Conservation (phyloP, 2,329 filamentous ascomycete species). For the Didymellaceae sp. region DNA sequence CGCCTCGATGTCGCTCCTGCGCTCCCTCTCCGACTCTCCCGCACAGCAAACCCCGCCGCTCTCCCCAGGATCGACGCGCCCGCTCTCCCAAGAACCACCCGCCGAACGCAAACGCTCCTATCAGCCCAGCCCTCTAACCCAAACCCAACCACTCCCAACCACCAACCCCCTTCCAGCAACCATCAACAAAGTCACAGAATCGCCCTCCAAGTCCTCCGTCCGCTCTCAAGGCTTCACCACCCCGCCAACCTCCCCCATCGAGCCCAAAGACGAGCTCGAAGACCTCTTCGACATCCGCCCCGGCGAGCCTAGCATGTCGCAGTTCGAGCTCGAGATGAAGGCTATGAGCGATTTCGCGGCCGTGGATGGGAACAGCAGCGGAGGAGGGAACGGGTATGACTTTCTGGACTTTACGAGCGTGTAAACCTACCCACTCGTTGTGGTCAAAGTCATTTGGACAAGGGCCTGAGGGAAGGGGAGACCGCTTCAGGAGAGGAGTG, state of each 20-base stretch:
- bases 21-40: slow-evolving; percentile 42
- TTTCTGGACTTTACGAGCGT: slow-evolving; percentile 45
- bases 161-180: no score
- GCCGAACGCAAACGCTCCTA: slow-evolving; percentile 22
- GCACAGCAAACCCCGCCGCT: slow-evolving; percentile 48
- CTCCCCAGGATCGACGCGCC: slow-evolving; percentile 44
- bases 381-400: no score
- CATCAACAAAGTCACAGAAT: slow-evolving; percentile 41
- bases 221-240: slow-evolving; percentile 48
- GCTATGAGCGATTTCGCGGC: slow-evolving; percentile 46
- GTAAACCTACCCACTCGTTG: no score
- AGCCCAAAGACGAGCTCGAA: slow-evolving; percentile 43
- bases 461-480: no score
- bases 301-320: slow-evolving; percentile 40
- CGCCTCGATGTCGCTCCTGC: slow-evolving; percentile 43
- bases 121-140: slow-evolving; percentile 34
- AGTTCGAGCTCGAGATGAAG: slow-evolving; percentile 50
- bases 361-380: slow-evolving; percentile 33
- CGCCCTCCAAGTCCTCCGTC: slow-evolving; percentile 43
- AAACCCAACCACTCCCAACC: no score
- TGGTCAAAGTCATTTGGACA: no score
- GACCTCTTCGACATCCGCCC: slow-evolving; percentile 43
- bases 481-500: no score
- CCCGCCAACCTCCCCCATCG: slow-evolving; percentile 46
- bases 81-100: slow-evolving; percentile 34